Evolutionary conservation across 2,329 filamentous ascomycete genomes (phyloP), one percentile per base, ranked within the genome.

Genomic region (Aspergillus sp.): DNA sequence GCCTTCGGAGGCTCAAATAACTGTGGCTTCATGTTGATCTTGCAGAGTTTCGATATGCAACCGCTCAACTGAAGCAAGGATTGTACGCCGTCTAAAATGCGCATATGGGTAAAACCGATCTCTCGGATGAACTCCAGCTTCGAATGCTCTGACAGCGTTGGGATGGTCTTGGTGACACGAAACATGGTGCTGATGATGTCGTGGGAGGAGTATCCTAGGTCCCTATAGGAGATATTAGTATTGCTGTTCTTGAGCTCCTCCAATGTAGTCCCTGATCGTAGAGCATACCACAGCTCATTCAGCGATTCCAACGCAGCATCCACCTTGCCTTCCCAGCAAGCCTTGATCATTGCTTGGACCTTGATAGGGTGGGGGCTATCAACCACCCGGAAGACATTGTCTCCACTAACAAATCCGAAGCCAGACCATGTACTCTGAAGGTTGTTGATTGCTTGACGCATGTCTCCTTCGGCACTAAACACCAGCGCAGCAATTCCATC

Each of bases 161-260:
- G 90, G 60, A 98, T 92, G 1, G 92, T 96, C 82, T 98, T 99
- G 50, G 95, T 98, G 61, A 99, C 95, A 71, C 90, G 89, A 83
- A 99, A 98, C 95, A 99, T 99, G 62, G 94, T 99, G 78, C 90
- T 96, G 76, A 99, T 96, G 69, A 99, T 96, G 76, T 99, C 95
- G 79, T 99, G 94, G 68, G 92, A 96, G n/a, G 92, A 96, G 79
- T 99, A 99, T 14, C 95, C 95, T 61, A 98, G 80, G 61, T 90
- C 87, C 84, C 82, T 84, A 58, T 22, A 51, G 31, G 7, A 56
- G 16, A 12, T 5, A 20, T 58, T 32, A 58, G 46, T 22, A 26
- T 2, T n/a, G 54, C 51, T 29, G 26, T 24, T 50, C 56, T 63
- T 6, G 14, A 56, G 56, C 45, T 52, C 22, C 45, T 51, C 24